Conservation (phyloP, 1,284 basidiomycete genomes). For the Ustilago curta region DNA sequence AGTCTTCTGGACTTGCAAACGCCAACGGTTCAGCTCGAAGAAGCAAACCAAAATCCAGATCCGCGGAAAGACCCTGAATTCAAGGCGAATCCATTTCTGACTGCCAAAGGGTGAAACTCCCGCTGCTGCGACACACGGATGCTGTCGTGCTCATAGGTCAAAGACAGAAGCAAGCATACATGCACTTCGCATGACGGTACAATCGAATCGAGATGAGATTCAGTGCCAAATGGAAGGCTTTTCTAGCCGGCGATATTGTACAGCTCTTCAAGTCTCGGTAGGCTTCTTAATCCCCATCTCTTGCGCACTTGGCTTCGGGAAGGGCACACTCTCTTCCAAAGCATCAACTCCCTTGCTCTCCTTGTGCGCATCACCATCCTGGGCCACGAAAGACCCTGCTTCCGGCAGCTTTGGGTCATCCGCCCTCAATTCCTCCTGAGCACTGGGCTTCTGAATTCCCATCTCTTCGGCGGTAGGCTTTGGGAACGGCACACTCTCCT, state of each 20-base stretch:
- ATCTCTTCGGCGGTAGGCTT: constrained; percentile 18
- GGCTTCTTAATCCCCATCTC: constrained; percentile 35
- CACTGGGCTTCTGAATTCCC: constrained; percentile 18
- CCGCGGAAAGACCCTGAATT: constrained; percentile 11
- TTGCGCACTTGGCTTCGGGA: constrained; percentile 23
- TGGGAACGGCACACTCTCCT: constrained; percentile 27
- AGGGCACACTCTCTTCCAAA: constrained; percentile 20
- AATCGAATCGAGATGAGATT: background rate
- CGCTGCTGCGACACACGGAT: background rate
- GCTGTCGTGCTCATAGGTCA: background rate
- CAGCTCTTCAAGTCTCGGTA: constrained; percentile 10
- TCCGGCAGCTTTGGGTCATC: constrained; percentile 25
- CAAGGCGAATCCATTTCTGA: background rate
- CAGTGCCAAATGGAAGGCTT: background rate
- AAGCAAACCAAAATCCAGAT: background rate
- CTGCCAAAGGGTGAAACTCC: background rate
- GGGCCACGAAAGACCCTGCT: constrained; percentile 24
- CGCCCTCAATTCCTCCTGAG: background rate
- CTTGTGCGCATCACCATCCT: constrained; percentile 20
- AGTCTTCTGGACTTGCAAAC: constrained; percentile 1
- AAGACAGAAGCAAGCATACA: background rate
- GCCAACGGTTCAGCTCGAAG: constrained; percentile 15
- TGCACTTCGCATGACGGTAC: background rate
- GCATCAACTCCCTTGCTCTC: constrained; percentile 3
- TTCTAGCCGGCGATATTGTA: background rate